Evolutionary conservation across 2,329 filamentous ascomycete genomes (phyloP).

Genomic region (Fusarium albosuccineum): DNA sequence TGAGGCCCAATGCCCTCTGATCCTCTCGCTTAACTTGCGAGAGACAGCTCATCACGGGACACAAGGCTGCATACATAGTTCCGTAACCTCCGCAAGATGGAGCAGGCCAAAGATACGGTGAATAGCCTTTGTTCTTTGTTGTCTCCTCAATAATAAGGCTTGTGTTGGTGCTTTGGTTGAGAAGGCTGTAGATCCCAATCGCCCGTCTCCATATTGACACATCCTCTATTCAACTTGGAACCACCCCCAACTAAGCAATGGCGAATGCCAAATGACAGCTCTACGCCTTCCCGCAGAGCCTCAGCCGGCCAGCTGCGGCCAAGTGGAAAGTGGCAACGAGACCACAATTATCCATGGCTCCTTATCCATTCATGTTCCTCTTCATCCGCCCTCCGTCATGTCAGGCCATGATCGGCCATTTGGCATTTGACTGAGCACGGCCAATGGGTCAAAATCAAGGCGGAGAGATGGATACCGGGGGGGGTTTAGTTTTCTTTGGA

Average conservation of each 20-base stretch:
- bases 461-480: no score
- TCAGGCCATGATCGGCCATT: neutral
- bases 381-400: neutral
- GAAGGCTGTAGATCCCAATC: neutral
- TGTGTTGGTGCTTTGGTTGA: neutral
- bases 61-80: slow-evolving; percentile 11
- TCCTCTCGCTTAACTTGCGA: neutral
- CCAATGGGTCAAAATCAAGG: neutral
- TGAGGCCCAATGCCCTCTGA: slow-evolving; percentile 36
- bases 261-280: slow-evolving; percentile 11
- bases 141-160: neutral
- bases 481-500: neutral
- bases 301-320: slow-evolving; percentile 37
- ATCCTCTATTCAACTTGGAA: slow-evolving; percentile 32
- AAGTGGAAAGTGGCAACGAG: slow-evolving; percentile 35
- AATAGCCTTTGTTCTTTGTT: slow-evolving; percentile 1
- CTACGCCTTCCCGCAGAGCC: slow-evolving; percentile 39
- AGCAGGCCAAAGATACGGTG: neutral
- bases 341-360: neutral
- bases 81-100: slow-evolving; percentile 1
- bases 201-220: slow-evolving; percentile 27
- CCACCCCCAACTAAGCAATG: slow-evolving; percentile 24
- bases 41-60: slow-evolving; percentile 31
- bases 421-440: neutral
- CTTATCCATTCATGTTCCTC: neutral